Conservation (phyloP, 257 asterid species). For the Verbena officinalis region DNA sequence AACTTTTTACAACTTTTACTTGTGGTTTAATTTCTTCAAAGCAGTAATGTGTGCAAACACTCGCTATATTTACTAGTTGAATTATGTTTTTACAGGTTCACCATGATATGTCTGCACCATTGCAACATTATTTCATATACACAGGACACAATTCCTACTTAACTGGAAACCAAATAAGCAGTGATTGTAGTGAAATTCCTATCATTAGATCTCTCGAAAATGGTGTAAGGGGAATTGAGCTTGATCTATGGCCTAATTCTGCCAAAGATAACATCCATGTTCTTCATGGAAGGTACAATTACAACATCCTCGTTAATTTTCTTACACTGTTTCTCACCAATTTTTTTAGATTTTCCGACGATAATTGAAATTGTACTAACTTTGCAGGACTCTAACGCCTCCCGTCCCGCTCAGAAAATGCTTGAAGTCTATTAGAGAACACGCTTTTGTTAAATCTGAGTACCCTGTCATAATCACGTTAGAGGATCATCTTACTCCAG, state of each 20-base stretch:
- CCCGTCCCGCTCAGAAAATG: conserved; percentile 80
- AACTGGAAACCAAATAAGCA: conserved; percentile 88
- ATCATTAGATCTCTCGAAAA: conserved; percentile 71
- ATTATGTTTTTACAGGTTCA: too few species aligned
- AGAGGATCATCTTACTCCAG: conserved; percentile 92
- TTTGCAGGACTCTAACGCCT: conserved; percentile 82
- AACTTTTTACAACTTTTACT: too few species aligned
- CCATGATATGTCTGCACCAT: conserved; percentile 88
- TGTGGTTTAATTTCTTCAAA: too few species aligned
- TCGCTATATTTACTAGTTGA: too few species aligned
- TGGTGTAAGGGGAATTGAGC: conserved; percentile 89
- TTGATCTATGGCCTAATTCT: conserved; percentile 88
- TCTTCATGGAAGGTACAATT: conserved; percentile 81
- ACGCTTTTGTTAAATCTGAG: conserved; percentile 78
- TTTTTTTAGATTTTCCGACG: neutral
- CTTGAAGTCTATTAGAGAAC: conserved; percentile 70
- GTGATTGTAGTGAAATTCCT: conserved; percentile 84
- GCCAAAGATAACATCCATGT: conserved; percentile 65
- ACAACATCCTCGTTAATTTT: neutral
- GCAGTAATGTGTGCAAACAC: too few species aligned
- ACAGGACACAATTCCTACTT: conserved; percentile 94
- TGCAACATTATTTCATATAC: conserved; percentile 85
- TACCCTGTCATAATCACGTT: conserved; percentile 87
- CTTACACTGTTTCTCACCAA: too few species aligned
- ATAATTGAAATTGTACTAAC: conserved; percentile 1